phyloP scores from a whole-genome alignment of 192 early-diverging fungal genomes.

The Coemansia sp. region DNA sequence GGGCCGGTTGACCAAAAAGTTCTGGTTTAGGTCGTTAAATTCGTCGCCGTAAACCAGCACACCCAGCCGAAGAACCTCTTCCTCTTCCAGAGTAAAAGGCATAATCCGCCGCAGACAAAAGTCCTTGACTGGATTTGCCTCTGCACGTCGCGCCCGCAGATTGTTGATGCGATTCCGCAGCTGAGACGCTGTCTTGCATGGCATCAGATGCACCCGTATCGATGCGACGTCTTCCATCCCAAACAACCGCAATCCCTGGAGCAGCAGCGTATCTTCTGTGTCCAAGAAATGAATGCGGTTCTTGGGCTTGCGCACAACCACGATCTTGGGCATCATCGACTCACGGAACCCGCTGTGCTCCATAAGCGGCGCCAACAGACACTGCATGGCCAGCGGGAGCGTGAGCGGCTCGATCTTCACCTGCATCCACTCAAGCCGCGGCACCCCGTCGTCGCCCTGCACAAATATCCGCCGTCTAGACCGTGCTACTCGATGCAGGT shows the following conservation, averaged over 20 bases:
- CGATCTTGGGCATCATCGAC: conserved; percentile 42
- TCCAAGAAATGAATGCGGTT: conserved; percentile 55
- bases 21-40: conserved; percentile 42
- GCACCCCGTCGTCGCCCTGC: conserved; percentile 48
- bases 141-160: conserved; percentile 36
- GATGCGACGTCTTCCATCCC: conserved; percentile 50
- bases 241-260: conserved; percentile 51
- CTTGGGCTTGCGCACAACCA: conserved; percentile 53
- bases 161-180: conserved; percentile 56
- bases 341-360: conserved; percentile 38
- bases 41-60: conserved; percentile 50
- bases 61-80: conserved; percentile 48
- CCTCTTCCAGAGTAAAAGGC: conserved; percentile 57
- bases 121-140: conserved; percentile 50
- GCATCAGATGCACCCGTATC: conserved; percentile 53
- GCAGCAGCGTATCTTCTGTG: conserved; percentile 47
- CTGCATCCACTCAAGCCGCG: conserved; percentile 45
- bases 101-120: conserved; percentile 46
- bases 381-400: conserved; percentile 36
- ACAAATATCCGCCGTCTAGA: conserved; percentile 40
- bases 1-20: conserved; percentile 43
- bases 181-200: conserved; percentile 56
- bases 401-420: conserved; percentile 34
- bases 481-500: conserved; percentile 48
- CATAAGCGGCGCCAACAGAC: conserved; percentile 30